Evolutionary conservation across 176 grass and related monocot species (phyloP).

Genomic region (Typha latifolia): DNA sequence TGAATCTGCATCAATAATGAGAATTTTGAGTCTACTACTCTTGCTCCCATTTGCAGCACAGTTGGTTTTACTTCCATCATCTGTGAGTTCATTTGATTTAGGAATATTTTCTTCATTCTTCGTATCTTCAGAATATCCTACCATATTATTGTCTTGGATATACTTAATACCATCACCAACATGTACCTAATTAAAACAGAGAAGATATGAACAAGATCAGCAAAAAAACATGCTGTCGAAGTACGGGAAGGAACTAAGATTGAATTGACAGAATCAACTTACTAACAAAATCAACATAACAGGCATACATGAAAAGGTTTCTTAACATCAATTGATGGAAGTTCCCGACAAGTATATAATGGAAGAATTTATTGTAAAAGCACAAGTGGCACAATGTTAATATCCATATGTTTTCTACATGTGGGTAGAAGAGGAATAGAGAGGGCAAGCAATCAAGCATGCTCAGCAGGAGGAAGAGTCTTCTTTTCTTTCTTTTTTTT

Average conservation of each 20-base stretch:
- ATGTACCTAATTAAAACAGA: constrained; percentile 46
- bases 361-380: no score
- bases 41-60: constrained; percentile 26
- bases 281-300: no score
- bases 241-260: not conserved
- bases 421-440: no score
- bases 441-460: no score
- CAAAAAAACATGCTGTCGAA: not conserved
- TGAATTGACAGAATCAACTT: not conserved
- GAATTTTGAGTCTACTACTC: constrained; percentile 42
- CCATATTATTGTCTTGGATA: constrained; percentile 33
- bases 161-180: constrained; percentile 73
- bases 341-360: no score
- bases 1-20: constrained; percentile 91
- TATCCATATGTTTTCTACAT: no score
- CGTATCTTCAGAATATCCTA: not conserved
- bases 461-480: no score
- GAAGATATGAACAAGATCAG: not conserved
- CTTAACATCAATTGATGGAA: no score
- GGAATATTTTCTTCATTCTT: not conserved
- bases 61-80: constrained; percentile 12
- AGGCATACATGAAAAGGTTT: no score
- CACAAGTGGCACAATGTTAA: no score
- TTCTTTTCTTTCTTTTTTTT: no score
- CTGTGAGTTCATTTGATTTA: not conserved